Evolutionary conservation across 495 filamentous ascomycete genomes (phyloP).

Genomic region (Lasiosphaeria ovina): DNA sequence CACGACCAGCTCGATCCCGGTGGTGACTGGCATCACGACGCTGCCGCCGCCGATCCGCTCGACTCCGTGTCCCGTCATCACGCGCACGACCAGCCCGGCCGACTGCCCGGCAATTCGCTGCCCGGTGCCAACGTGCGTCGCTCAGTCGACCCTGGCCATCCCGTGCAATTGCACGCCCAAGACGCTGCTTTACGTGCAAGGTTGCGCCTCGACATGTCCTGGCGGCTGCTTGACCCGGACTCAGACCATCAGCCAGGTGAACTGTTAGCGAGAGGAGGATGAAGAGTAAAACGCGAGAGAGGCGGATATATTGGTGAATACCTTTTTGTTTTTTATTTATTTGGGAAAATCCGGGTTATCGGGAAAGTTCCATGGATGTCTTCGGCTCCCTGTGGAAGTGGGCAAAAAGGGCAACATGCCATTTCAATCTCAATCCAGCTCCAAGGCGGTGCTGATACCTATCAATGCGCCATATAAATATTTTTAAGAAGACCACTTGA

Average conservation of each 20-base stretch:
- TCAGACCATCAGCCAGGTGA: slow-evolving; percentile 25
- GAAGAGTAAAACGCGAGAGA: no score
- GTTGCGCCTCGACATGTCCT: slow-evolving; percentile 39
- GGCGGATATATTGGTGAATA: not conserved
- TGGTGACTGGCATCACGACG: slow-evolving; percentile 28
- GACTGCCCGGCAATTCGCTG: slow-evolving; percentile 40
- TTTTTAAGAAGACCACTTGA: no score
- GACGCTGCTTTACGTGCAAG: slow-evolving; percentile 40
- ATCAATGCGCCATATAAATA: no score
- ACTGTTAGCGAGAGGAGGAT: not conserved
- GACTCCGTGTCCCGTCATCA: slow-evolving; percentile 40
- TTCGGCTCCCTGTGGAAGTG: no score
- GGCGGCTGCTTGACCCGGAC: slow-evolving; percentile 36
- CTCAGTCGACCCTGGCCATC: slow-evolving; percentile 28
- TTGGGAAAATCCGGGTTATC: not conserved
- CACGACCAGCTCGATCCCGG: slow-evolving; percentile 15
- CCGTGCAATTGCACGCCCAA: slow-evolving; percentile 39
- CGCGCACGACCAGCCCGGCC: slow-evolving; percentile 37
- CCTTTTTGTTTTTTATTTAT: not conserved
- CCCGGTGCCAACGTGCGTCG: slow-evolving; percentile 41
- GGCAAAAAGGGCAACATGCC: no score
- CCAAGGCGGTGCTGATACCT: no score
- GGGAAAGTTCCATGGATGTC: no score
- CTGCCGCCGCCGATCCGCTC: slow-evolving; percentile 19
- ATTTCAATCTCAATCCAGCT: no score